Conservation (phyloP, 345 rosid species). For the Euphorbia tirucalli region DNA sequence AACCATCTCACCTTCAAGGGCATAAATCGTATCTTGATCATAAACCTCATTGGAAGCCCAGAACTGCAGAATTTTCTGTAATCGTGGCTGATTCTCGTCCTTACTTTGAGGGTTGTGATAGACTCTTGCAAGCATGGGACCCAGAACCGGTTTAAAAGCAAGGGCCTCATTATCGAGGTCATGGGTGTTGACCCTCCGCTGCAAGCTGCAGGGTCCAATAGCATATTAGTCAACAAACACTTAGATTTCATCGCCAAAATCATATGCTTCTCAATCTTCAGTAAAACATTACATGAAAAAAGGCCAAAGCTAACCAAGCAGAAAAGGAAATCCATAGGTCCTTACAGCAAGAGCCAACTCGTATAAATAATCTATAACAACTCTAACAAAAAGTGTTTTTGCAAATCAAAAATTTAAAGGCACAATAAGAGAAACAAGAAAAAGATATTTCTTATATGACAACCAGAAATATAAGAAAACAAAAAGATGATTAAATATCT, state of each 20-base stretch:
- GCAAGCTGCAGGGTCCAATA: constrained; percentile 55
- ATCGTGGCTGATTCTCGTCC: constrained; percentile 80
- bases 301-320: background rate
- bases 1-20: constrained; percentile 81
- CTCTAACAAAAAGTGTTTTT: background rate
- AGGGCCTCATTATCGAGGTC: constrained; percentile 92
- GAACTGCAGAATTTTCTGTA: constrained; percentile 88
- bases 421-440: too few species aligned
- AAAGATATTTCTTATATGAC: too few species aligned
- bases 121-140: constrained; percentile 86
- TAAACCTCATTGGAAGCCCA: constrained; percentile 97
- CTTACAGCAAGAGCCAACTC: background rate
- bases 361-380: background rate
- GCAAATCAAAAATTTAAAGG: too few species aligned
- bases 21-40: constrained; percentile 76
- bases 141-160: constrained; percentile 83
- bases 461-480: too few species aligned
- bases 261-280: background rate
- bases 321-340: background rate
- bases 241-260: background rate
- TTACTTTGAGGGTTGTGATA: constrained; percentile 81
- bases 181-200: constrained; percentile 69
- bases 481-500: too few species aligned
- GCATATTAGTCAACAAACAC: constrained; percentile 20
- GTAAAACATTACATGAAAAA: background rate